Percentiles rank a stretch among this genome's conserved stretches.
phyloP scores from a whole-genome alignment of 495 filamentous ascomycete species.

The Entonaema liquescens region DNA sequence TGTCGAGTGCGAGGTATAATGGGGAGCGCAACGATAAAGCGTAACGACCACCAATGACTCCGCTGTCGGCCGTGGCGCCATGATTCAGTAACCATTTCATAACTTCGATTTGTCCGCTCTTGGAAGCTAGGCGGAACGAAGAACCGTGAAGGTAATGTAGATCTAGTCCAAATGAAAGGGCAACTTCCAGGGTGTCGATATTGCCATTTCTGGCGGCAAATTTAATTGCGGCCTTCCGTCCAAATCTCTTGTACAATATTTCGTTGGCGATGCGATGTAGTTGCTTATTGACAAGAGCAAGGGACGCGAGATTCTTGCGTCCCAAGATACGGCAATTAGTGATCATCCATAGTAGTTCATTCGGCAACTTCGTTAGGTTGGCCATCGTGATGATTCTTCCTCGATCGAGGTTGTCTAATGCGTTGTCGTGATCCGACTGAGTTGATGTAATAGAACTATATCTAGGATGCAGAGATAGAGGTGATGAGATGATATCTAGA shows the following conservation, averaged over 20 bases:
- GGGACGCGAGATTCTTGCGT: not conserved
- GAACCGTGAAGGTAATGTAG: not conserved
- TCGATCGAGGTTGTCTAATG: too few relatives aligned
- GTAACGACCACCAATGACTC: not conserved
- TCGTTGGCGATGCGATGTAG: not conserved
- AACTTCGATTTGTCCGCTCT: not conserved
- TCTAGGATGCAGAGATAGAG: too few relatives aligned
- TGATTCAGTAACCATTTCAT: not conserved
- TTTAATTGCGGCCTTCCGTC: not conserved
- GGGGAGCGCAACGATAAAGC: not conserved
- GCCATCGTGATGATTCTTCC: not conserved
- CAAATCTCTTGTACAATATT: not conserved
- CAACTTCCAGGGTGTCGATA: conserved; percentile 1
- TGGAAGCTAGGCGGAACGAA: not conserved
- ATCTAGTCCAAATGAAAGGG: not conserved
- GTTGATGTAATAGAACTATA: too few relatives aligned
- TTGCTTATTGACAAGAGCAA: conserved; percentile 2
- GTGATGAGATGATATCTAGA: too few relatives aligned
- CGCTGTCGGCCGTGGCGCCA: not conserved
- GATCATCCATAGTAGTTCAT: not conserved
- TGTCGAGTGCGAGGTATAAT: not conserved
- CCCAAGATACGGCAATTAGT: not conserved
- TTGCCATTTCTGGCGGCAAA: not conserved
- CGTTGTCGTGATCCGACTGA: too few relatives aligned
- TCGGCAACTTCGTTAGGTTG: not conserved